Percentiles rank a stretch among this genome's conserved stretches.
phyloP scores from a whole-genome alignment of 345 rosid genomes.

The Heritiera littoralis region DNA sequence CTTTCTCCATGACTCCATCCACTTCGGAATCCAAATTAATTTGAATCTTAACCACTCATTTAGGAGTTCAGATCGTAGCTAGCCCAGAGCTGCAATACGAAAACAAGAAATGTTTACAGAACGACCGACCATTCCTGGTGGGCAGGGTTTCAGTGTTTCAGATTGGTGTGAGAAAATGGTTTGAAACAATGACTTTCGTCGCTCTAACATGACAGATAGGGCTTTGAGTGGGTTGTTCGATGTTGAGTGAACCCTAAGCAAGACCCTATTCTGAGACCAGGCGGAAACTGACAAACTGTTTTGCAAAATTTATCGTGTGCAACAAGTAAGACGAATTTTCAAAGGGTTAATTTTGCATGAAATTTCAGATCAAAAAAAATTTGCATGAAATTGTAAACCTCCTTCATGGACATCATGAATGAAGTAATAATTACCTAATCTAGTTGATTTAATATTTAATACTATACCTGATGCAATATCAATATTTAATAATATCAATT shows the following conservation, averaged over 20 bases:
- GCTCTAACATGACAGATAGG: not conserved
- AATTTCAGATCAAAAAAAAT: no score
- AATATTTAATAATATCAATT: no score
- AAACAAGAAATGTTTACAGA: not conserved
- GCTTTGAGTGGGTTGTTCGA: not conserved
- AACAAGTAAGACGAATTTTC: slow-evolving; percentile 13
- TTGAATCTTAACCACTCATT: not conserved
- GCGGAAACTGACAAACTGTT: not conserved
- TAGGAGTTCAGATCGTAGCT: not conserved
- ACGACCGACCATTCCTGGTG: not conserved
- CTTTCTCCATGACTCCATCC: not conserved
- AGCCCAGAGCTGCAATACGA: not conserved
- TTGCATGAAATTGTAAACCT: no score
- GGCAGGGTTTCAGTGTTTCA: no score
- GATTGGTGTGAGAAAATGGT: not conserved
- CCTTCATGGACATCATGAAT: no score
- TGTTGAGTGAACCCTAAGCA: slow-evolving; percentile 8
- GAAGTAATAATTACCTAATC: no score
- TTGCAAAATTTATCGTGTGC: not conserved
- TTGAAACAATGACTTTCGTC: not conserved
- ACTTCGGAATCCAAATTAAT: not conserved
- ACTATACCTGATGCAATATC: no score
- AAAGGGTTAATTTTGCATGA: no score
- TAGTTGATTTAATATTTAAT: no score
- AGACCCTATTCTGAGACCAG: slow-evolving; percentile 14